Conservation (phyloP, 139 green algal species). For the Coelastrella sp. region DNA sequence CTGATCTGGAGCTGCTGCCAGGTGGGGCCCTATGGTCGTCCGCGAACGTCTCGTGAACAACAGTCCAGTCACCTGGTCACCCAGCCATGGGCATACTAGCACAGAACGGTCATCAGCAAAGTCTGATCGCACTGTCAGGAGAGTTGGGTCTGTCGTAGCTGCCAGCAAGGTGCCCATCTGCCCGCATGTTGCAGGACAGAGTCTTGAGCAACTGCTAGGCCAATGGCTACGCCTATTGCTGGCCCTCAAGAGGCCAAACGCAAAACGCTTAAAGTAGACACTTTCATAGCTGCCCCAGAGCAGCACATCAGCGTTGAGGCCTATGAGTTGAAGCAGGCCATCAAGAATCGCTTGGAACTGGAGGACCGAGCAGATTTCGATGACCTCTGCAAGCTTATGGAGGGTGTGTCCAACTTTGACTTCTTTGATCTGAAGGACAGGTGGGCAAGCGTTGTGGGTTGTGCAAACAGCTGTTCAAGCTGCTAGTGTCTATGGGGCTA, state of each 20-base stretch:
- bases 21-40: neutral
- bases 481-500: too few relatives aligned
- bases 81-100: neutral
- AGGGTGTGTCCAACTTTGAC: conserved; percentile 56
- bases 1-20: neutral
- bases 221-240: neutral
- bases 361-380: conserved; percentile 36
- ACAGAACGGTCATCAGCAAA: too few relatives aligned
- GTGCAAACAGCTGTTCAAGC: too few relatives aligned
- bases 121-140: too few relatives aligned
- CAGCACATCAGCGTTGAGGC: conserved; percentile 50
- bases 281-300: conserved; percentile 40
- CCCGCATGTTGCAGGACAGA: neutral
- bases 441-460: neutral
- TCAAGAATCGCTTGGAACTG: conserved; percentile 51
- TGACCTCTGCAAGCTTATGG: conserved; percentile 52
- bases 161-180: too few relatives aligned
- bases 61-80: neutral
- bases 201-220: neutral
- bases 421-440: conserved; percentile 51
- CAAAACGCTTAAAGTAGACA: neutral
- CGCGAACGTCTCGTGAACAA: neutral
- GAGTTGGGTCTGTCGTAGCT: too few relatives aligned
- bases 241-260: neutral
- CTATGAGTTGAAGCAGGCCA: conserved; percentile 52